Percentiles rank a stretch among this genome's conserved stretches.
Conservation (phyloP, 331 rosid genomes). For the Prunus yedoensis region DNA sequence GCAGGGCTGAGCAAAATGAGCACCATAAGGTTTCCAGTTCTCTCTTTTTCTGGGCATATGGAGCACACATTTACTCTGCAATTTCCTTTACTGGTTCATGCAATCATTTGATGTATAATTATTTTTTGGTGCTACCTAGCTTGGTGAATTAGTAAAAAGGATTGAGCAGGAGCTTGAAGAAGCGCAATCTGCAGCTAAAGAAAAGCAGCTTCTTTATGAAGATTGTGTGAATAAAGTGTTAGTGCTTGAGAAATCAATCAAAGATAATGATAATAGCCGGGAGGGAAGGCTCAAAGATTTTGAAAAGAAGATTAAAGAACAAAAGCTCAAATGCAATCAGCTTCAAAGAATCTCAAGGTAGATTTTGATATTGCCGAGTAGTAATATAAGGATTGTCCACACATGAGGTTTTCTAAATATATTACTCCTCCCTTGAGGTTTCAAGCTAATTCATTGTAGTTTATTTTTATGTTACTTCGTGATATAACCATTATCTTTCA, state of each 20-base stretch:
- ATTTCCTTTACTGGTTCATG: neutral
- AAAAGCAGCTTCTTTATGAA: conserved; percentile 56
- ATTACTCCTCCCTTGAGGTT: neutral
- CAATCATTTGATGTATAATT: conserved; percentile 7
- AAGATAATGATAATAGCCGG: conserved; percentile 76
- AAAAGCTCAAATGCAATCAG: conserved; percentile 78
- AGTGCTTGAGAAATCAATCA: conserved; percentile 80
- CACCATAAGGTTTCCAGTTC: conserved; percentile 74
- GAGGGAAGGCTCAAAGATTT: conserved; percentile 76
- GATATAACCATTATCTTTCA: neutral
- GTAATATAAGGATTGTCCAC: neutral
- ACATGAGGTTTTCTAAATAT: neutral
- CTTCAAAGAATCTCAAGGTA: conserved; percentile 84
- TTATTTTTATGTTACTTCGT: too few species aligned
- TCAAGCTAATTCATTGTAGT: neutral
- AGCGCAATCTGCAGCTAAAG: conserved; percentile 63
- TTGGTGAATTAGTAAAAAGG: conserved; percentile 86
- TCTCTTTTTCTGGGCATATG: neutral
- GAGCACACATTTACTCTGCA: neutral
- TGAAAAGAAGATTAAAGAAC: conserved; percentile 78
- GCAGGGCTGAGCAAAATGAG: conserved; percentile 92
- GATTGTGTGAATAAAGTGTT: conserved; percentile 63
- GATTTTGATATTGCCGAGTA: conserved; percentile 15
- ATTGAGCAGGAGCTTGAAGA: conserved; percentile 86
- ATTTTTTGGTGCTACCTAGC: conserved; percentile 44